Percentiles rank a stretch among this genome's conserved stretches.
phyloP scores from a whole-genome alignment of 805 yeast genomes.

The Lachancea fermentati region DNA sequence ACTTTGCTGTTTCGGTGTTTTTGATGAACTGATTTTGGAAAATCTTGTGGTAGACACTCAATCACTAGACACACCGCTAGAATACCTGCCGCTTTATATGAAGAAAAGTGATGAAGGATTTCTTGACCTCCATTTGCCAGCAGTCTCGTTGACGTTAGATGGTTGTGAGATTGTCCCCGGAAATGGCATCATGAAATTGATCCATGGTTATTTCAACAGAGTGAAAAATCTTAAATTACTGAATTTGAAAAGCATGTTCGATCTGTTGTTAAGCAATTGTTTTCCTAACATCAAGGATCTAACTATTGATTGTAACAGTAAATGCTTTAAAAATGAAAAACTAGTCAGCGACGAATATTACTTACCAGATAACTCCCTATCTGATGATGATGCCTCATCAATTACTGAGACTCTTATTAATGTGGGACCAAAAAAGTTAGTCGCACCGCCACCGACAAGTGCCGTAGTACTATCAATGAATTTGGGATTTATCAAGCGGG shows the following conservation, averaged over 20 bases:
- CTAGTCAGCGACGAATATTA: conserved; percentile 24
- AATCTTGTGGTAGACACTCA: conserved; percentile 46
- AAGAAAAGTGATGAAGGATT: conserved; percentile 17
- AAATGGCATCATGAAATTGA: conserved; percentile 32
- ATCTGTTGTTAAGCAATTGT: conserved; percentile 45
- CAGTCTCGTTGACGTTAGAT: conserved; percentile 28
- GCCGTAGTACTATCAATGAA: conserved; percentile 25
- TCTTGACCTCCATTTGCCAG: conserved; percentile 33
- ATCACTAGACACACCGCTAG: conserved; percentile 33
- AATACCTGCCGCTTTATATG: conserved; percentile 29
- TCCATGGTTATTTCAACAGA: conserved; percentile 38
- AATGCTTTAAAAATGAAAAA: conserved; percentile 32
- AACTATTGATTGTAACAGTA: conserved; percentile 45
- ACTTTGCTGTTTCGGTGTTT: conserved; percentile 40
- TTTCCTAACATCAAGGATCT: conserved; percentile 37
- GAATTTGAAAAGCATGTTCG: conserved; percentile 39
- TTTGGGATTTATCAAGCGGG: conserved; percentile 20
- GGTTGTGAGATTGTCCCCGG: conserved; percentile 34
- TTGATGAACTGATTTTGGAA: conserved; percentile 39
- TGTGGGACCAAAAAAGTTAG: conserved; percentile 15
- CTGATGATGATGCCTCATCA: conserved; percentile 16
- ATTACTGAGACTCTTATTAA: conserved; percentile 23
- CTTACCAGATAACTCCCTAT: conserved; percentile 11
- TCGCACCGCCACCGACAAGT: conserved; percentile 32
- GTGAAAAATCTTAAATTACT: conserved; percentile 36